A percentile compares a stretch with the other conserved stretches of the same genome.
phyloP scores from a whole-genome alignment of 305 asterid species.

The Fraxinus angustifolia region DNA sequence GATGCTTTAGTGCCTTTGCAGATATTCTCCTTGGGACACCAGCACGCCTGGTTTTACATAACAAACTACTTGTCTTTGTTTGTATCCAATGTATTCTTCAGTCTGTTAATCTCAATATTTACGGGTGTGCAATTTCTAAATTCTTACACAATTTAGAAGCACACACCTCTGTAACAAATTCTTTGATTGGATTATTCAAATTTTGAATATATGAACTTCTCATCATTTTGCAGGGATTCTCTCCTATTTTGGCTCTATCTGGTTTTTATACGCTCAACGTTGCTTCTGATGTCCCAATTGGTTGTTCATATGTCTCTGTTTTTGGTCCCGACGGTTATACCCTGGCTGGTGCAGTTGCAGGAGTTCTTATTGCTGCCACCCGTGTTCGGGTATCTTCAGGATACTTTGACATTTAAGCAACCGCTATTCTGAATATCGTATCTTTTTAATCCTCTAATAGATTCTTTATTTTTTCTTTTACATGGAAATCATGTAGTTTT shows the following conservation, averaged over 20 bases:
- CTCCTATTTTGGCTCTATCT: background rate
- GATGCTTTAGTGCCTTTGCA: background rate
- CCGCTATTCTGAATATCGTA: background rate
- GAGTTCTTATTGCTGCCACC: background rate
- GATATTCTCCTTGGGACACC: background rate
- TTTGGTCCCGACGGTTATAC: background rate
- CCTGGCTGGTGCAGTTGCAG: background rate
- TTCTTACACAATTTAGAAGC: background rate
- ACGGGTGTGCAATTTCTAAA: background rate
- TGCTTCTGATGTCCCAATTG: background rate
- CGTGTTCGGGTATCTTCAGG: background rate
- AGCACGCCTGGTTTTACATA: background rate
- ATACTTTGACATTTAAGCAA: background rate
- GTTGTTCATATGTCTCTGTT: background rate
- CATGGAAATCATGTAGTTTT: background rate
- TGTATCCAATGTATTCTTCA: background rate
- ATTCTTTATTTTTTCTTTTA: background rate
- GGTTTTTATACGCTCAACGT: background rate
- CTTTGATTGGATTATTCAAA: background rate
- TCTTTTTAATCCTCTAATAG: background rate
- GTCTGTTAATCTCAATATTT: background rate
- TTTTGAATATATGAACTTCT: background rate
- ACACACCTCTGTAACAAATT: background rate
- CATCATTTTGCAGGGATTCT: background rate
- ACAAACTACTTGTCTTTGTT: background rate